These are phyloP conservation scores for Coffea eugenioides DNA, from an alignment of 257 asterid species.

Conservation along the genomic window DNA sequence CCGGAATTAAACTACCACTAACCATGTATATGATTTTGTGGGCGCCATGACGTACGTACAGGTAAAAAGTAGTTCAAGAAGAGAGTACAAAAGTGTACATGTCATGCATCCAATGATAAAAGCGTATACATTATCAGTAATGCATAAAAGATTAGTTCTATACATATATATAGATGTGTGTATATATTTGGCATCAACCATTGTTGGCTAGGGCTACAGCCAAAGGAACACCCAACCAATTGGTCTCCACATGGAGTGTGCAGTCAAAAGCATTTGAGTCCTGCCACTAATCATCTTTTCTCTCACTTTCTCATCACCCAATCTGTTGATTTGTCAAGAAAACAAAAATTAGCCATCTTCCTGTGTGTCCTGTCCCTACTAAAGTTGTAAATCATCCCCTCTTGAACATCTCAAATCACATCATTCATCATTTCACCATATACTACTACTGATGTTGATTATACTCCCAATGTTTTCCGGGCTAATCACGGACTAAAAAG, in stretches of 20 bases:
- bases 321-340: slow-evolving; percentile 11
- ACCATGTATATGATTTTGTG: not conserved
- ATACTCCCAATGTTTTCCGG: slow-evolving; percentile 13
- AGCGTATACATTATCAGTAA: too few species aligned
- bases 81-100: not conserved
- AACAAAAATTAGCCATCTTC: not conserved
- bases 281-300: slow-evolving; percentile 5
- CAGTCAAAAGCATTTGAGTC: slow-evolving; percentile 17
- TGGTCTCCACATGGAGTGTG: slow-evolving; percentile 44
- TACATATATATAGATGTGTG: too few species aligned
- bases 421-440: slow-evolving; percentile 6
- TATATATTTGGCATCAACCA: too few species aligned
- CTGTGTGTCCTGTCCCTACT: slow-evolving; percentile 6
- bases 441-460: not conserved
- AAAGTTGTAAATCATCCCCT: slow-evolving; percentile 16
- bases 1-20: not conserved
- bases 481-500: not conserved
- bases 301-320: not conserved
- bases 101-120: too few species aligned
- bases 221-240: slow-evolving; percentile 28
- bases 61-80: not conserved
- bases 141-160: too few species aligned
- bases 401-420: slow-evolving; percentile 19
- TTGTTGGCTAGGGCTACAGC: slow-evolving; percentile 11
- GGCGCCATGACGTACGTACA: not conserved